Evolutionary conservation across 2,329 filamentous ascomycete species (phyloP), one percentile per base, ranked within the genome.

Genomic region (Aspergillus flavus): DNA sequence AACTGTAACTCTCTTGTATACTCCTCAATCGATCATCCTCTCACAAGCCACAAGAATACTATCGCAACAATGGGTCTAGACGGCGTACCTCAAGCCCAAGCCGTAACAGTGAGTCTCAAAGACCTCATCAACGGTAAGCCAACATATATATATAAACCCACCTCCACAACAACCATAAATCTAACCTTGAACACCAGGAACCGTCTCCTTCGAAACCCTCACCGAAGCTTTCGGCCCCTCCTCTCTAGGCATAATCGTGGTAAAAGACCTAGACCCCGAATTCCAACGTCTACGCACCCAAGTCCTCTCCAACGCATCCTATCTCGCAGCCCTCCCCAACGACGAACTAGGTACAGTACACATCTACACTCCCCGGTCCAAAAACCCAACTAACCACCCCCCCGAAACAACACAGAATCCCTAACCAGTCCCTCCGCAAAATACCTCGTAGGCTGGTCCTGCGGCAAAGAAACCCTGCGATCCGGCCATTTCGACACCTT

Each of bases 171-270:
- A 6, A 16, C 6, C 34, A 36, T 16, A 36, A 16, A 39, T 23
- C 21, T 46, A 46, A 46, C n/a, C n/a, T 26, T 41, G 12, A 2
- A 9, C 34, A 19, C 16, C 58, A 77, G 79, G 77, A 56, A 70
- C 74, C 6, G 73, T 84, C 52, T 76, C 81, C 7, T 82, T 81
- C 64, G 73, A 78, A 21, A 79, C 77, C 11, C 74, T 84, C 14
- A 78, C 80, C 36, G 75, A 90, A 69, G 95, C 95, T 0, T 98
- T 99, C 75, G 95, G 95, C 0, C 93, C 94, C 1, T 88, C 91
- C 30, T 97, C 93, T 2, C 83, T 98, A 14, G 95, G 95, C 0
- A 97, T 99, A 58, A 89, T 99, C 61, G 82, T 98, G n/a, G 94
- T 99, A 55, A 93, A 91, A 75, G 92, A 93, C 74, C 86, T 98